Evolutionary conservation across 1,284 basidiomycete species (phyloP).

Genomic region (Pseudozyma hubeiensis): DNA sequence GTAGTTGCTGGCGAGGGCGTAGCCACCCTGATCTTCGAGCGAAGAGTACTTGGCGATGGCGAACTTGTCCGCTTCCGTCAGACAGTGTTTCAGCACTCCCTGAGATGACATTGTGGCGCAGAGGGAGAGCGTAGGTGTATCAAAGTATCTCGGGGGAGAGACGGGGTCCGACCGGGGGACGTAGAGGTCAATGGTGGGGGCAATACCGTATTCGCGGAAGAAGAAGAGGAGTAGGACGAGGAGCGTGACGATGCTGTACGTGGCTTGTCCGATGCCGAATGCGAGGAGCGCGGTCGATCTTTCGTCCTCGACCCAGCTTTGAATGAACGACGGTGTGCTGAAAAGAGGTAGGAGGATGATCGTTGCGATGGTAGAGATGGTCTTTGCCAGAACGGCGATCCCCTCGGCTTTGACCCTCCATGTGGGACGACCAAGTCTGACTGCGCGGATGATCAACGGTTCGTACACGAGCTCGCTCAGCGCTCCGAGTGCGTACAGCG

Average conservation of each 20-base stretch:
- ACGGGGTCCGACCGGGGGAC: conserved; percentile 57
- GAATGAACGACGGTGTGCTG: not conserved
- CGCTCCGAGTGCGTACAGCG: conserved; percentile 59
- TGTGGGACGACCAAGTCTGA: conserved; percentile 40
- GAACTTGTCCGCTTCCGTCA: conserved; percentile 95
- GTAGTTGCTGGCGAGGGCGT: conserved; percentile 66
- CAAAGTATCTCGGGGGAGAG: conserved; percentile 16
- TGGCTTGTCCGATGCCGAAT: conserved; percentile 58
- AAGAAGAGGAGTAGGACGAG: conserved; percentile 31
- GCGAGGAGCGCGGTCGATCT: conserved; percentile 49
- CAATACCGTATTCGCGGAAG: conserved; percentile 76
- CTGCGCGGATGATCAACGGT: conserved; percentile 60
- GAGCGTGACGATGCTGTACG: conserved; percentile 52
- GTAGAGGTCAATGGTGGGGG: conserved; percentile 80
- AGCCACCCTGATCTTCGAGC: conserved; percentile 65
- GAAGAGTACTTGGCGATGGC: conserved; percentile 59
- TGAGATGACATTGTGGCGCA: conserved; percentile 85
- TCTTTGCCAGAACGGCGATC: conserved; percentile 51
- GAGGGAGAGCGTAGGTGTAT: conserved; percentile 68
- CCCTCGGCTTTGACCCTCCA: conserved; percentile 63
- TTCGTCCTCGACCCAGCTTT: conserved; percentile 7
- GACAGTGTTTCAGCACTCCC: conserved; percentile 88
- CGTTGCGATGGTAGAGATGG: conserved; percentile 41
- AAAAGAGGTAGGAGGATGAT: conserved; percentile 21
- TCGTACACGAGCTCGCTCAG: conserved; percentile 59